Conservation (phyloP, 106 monocot genomes). For the Hemerocallis citrina region DNA sequence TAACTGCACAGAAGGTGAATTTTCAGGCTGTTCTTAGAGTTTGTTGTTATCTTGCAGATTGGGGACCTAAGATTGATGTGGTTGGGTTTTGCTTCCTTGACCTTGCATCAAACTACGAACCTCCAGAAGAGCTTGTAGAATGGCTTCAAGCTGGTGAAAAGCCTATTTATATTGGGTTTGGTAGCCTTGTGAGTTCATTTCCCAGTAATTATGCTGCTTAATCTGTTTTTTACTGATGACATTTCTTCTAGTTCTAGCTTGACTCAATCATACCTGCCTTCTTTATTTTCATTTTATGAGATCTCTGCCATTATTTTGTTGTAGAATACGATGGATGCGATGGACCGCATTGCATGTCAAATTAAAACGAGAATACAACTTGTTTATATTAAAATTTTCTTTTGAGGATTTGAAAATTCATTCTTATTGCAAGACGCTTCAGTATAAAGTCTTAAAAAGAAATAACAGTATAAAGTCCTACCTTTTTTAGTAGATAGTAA, state of each 20-base stretch:
- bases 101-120: constrained; percentile 84
- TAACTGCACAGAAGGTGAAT: neutral
- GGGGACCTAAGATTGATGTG: constrained; percentile 86
- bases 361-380: no score
- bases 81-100: constrained; percentile 97
- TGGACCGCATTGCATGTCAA: no score
- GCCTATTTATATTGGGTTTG: constrained; percentile 93
- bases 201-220: neutral
- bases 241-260: neutral
- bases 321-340: no score
- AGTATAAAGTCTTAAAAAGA: no score
- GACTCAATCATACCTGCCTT: no score
- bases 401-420: no score
- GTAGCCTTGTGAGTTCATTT: constrained; percentile 79
- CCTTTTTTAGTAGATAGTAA: no score
- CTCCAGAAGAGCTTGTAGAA: constrained; percentile 60
- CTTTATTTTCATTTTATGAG: no score
- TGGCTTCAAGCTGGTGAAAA: constrained; percentile 76
- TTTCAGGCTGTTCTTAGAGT: neutral
- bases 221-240: neutral
- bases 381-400: no score
- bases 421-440: no score
- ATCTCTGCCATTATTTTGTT: neutral
- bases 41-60: constrained; percentile 43
- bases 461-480: no score